Conservation (phyloP, 306 rosid genomes). For the Purshia tridentata region DNA sequence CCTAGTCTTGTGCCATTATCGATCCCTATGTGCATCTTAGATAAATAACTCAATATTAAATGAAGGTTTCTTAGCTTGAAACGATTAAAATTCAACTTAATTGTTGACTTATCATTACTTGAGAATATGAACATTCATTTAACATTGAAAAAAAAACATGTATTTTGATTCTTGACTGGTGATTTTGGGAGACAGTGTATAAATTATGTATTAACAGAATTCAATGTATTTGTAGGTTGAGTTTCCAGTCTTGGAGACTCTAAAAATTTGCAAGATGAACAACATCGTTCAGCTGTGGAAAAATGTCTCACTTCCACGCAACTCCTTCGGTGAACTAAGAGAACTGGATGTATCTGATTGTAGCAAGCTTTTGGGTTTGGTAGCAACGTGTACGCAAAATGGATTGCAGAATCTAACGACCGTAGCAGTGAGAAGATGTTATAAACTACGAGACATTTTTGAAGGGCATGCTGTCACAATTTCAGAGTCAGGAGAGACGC, state of each 20-base stretch:
- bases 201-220: not conserved
- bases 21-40: too few species aligned
- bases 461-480: not conserved
- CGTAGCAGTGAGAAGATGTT: fast-evolving
- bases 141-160: too few species aligned
- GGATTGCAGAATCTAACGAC: conserved; percentile 1
- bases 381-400: not conserved
- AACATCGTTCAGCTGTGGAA: not conserved
- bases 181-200: not conserved
- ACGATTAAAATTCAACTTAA: too few species aligned
- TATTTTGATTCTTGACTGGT: too few species aligned
- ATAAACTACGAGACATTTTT: not conserved
- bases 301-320: not conserved
- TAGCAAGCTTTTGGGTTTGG: not conserved
- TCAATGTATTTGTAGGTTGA: not conserved
- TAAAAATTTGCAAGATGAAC: not conserved
- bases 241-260: not conserved
- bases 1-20: too few species aligned
- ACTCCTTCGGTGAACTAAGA: conserved; percentile 4
- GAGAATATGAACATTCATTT: too few species aligned
- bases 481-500: not conserved
- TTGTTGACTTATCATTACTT: too few species aligned
- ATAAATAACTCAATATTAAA: too few species aligned
- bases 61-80: too few species aligned
- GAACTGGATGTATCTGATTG: not conserved